phyloP scores from a whole-genome alignment of 768 basidiomycete species.

The Galerina sulciceps region DNA sequence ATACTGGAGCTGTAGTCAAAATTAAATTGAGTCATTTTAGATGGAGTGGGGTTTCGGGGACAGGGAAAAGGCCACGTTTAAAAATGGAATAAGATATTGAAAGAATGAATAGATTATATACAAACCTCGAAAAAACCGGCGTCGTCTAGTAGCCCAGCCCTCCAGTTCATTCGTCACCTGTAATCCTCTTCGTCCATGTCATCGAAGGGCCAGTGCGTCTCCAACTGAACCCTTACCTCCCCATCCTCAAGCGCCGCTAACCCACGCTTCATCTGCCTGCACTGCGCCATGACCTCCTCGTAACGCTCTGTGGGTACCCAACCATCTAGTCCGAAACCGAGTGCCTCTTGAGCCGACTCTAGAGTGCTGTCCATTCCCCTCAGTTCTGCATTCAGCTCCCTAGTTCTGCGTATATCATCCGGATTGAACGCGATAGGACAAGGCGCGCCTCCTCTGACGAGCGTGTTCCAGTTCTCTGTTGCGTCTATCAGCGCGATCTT shows the following conservation, averaged over 20 bases:
- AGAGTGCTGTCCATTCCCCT: conserved; percentile 31
- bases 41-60: no score
- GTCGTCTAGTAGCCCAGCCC: no score
- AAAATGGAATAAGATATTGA: no score
- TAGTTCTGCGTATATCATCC: conserved; percentile 47
- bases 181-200: conserved; percentile 56
- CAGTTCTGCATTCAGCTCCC: conserved; percentile 36
- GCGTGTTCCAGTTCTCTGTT: conserved; percentile 44
- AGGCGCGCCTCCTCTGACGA: conserved; percentile 39
- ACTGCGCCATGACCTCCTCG: conserved; percentile 37
- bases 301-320: conserved; percentile 51
- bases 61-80: no score
- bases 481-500: conserved; percentile 50
- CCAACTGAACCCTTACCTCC: conserved; percentile 41
- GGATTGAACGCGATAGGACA: conserved; percentile 52
- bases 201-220: conserved; percentile 48
- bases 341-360: conserved; percentile 26
- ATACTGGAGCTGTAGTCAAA: no score
- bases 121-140: no score
- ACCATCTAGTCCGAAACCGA: conserved; percentile 41
- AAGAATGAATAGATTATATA: no score
- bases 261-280: conserved; percentile 34
- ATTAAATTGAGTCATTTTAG: no score
- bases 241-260: conserved; percentile 32
- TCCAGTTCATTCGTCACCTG: conserved; percentile 30